Evolutionary conservation across 371 early-diverging fungal genomes (phyloP).

Genomic region (Entomophthora muscae): DNA sequence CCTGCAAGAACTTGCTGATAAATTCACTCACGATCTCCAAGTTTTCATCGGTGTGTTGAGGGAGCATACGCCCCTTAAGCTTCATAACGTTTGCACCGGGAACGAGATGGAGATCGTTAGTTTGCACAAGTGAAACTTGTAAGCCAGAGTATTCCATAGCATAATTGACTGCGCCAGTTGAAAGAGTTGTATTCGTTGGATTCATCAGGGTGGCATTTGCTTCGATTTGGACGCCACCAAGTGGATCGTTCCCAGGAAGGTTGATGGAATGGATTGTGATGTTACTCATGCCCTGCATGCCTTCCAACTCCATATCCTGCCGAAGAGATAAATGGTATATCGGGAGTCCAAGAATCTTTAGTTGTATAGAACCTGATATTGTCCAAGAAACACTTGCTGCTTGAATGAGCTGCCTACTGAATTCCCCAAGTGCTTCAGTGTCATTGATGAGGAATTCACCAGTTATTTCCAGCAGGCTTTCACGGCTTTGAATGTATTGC

Average conservation of each 20-base stretch:
- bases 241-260: neutral
- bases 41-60: neutral
- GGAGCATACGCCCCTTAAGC: neutral
- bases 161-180: neutral
- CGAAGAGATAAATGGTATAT: neutral
- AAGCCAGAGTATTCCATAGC: neutral
- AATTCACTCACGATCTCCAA: constrained; percentile 3
- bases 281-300: constrained; percentile 1
- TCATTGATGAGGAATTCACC: neutral
- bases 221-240: constrained; percentile 2
- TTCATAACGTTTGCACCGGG: neutral
- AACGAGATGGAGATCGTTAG: neutral
- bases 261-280: neutral
- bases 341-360: neutral
- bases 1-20: neutral
- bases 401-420: neutral
- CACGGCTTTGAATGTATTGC: neutral
- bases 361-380: neutral
- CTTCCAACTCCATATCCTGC: neutral
- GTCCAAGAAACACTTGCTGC: neutral
- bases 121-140: neutral
- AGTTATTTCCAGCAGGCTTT: neutral
- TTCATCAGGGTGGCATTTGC: neutral
- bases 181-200: neutral
- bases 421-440: neutral